These are phyloP conservation scores for Fraxinus nigra DNA, from an alignment of 305 asterid species.

Conservation along the genomic window DNA sequence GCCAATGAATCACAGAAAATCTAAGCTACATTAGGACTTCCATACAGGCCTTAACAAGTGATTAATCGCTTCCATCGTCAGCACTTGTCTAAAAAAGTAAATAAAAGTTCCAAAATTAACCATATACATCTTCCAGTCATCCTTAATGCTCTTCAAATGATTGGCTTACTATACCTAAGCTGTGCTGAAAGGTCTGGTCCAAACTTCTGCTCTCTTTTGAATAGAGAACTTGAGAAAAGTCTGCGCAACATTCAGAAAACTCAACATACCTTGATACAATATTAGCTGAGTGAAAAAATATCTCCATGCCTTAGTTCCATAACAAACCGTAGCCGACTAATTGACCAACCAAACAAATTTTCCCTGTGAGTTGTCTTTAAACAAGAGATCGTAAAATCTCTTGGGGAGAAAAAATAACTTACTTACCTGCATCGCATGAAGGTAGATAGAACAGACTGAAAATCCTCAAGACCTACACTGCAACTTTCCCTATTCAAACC, in stretches of 20 bases:
- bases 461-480: slow-evolving; percentile 77
- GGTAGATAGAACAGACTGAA: slow-evolving; percentile 74
- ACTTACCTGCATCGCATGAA: slow-evolving; percentile 92
- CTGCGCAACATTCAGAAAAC: slow-evolving; percentile 19
- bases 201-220: neutral
- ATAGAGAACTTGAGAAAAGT: neutral
- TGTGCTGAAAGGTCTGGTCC: neutral
- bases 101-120: neutral
- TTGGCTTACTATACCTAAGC: neutral
- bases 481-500: slow-evolving; percentile 54
- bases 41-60: neutral
- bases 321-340: slow-evolving; percentile 74
- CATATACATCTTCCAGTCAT: neutral
- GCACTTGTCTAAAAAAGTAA: neutral
- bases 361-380: slow-evolving; percentile 12
- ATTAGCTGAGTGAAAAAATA: slow-evolving; percentile 83
- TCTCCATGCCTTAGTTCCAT: slow-evolving; percentile 89
- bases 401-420: slow-evolving; percentile 2
- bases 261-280: slow-evolving; percentile 74
- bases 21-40: neutral
- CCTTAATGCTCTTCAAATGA: neutral
- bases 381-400: slow-evolving; percentile 11
- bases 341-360: slow-evolving; percentile 20
- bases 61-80: neutral
- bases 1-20: neutral